Base-by-base conservation (phyloP, 352 stramenopile species). In the Thalassiosira mediterranea region DNA sequence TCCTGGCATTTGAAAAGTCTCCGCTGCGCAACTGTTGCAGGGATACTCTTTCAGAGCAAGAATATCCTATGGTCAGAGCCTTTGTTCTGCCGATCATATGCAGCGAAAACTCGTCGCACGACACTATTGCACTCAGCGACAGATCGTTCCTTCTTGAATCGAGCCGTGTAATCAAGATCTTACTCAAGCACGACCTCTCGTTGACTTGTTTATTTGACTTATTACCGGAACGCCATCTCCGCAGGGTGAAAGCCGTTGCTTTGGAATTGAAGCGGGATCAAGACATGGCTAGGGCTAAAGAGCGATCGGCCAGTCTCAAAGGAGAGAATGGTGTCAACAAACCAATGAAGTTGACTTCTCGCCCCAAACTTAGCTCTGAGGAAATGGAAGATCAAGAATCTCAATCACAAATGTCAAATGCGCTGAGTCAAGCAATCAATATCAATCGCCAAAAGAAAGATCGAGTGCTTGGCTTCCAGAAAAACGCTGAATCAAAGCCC, bases 1-100 rank as follows among this genome's bases (percentile, higher is more conserved):
- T 44, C 28, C 31, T 81, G 15, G 52, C 68, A 7, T 89, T 89
- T 61, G 60, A 84, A n/a, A 54, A 74, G 23, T 85, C 77, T n/a
- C 10, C 38, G n/a, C 76, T 90, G 26, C 31, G 38, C 23, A 54
- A 46, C 1, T n/a, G 60, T 21, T 79, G 79, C 23, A 83, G 81
- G 66, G 21, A 73, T 26, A 21, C 7, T 28, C 2, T 87, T 19
- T 28, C 58, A 15, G 11, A 49, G 0, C 13, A 76, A 29, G 46
- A 86, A 15, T 81, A 72, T 63, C 28, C 34, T 42, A 63, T 34
- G 19, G 1, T 86, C 11, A 63, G 72, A 54, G 65, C 46, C 19
- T 53, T 70, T 13, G 46, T 78, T 10, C 34, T 71, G 23, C 34
- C 49, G 38, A 60, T 79, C 13, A 52, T 76, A 17, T 74, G 76